Evolutionary conservation across 2,329 filamentous ascomycete genomes (phyloP), one percentile per base, ranked within the genome.

Genomic region (Xylaria sp.): DNA sequence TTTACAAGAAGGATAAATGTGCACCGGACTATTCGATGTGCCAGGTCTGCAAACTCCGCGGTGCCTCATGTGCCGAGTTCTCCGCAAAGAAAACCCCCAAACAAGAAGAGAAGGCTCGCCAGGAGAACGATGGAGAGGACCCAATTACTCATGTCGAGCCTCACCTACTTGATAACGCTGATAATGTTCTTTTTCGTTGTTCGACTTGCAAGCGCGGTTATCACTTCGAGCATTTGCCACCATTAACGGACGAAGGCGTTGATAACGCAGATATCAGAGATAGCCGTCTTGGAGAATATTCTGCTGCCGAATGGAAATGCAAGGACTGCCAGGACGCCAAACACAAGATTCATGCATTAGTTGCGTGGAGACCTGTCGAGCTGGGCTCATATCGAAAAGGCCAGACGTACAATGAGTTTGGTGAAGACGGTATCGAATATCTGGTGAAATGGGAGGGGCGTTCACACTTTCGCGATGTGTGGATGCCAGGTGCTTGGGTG

Each of bases 401-500:
- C 1, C 76, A 79, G 48, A 74, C 76, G 1, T 78, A 79, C 44
- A 74, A 84, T 22, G 74, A 82, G 48, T 74, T 90, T n/a, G 71
- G 74, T 9, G 88, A 94, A 66, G 88, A 91, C 50, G 79, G 89
- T n/a, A 92, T 92, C 61, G 91, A 97, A 63, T 99, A 97, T 66
- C 81, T 99, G 2, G 76, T 99, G 63, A 96, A 94, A 69, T 97
- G 92, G 91, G 85, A 89, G 41, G 78, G 79, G 0, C 80, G 84
- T 51, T 96, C 93, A 0, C 95, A 97, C 66, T 88, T 87, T 59
- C 87, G 90, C 60, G 91, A 90, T 48, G 80, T 78, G 6, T 99
- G 95, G 94, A 89, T 91, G 80, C 85, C 91, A 8, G 94, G 93
- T 11, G 81, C 88, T 16, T 99, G 94, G 94, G 82, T 96, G 1